phyloP scores from a whole-genome alignment of 257 asterid species.

The Plantago elongata region DNA sequence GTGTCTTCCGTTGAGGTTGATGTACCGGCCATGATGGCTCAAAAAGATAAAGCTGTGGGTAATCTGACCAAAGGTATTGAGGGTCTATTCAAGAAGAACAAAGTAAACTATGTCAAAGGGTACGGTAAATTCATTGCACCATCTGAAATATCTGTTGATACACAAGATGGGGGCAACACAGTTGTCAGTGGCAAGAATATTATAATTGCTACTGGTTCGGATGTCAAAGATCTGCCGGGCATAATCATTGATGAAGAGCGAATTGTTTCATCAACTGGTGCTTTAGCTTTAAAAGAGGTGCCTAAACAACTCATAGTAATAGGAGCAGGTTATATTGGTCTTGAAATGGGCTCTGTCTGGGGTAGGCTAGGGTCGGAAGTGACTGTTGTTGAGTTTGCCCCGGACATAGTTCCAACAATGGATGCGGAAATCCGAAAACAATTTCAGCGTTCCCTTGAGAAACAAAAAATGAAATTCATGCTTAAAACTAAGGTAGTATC shows the following conservation, averaged over 20 bases:
- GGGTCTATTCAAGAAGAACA: slow-evolving; percentile 95
- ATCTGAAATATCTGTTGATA: slow-evolving; percentile 82
- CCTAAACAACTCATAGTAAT: slow-evolving; percentile 83
- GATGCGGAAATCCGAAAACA: slow-evolving; percentile 89
- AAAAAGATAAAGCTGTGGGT: slow-evolving; percentile 92
- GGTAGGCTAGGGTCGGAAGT: slow-evolving; percentile 95
- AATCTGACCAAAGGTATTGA: slow-evolving; percentile 91
- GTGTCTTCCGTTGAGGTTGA: slow-evolving; percentile 82
- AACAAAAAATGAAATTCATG: slow-evolving; percentile 91
- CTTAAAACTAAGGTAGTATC: slow-evolving; percentile 91
- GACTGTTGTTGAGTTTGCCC: slow-evolving; percentile 82
- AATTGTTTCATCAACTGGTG: slow-evolving; percentile 63
- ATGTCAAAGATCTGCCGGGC: slow-evolving; percentile 65
- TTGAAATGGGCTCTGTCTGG: slow-evolving; percentile 99
- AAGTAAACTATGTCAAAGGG: slow-evolving; percentile 88
- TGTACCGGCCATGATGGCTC: slow-evolving; percentile 90
- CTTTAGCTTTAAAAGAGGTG: slow-evolving; percentile 60
- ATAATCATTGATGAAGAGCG: slow-evolving; percentile 63
- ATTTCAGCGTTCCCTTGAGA: slow-evolving; percentile 87
- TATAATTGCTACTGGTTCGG: slow-evolving; percentile 94
- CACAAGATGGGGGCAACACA: slow-evolving; percentile 67
- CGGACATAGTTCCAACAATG: slow-evolving; percentile 93
- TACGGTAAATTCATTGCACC: slow-evolving; percentile 89
- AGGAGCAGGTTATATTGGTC: slow-evolving; percentile 97
- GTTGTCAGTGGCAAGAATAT: slow-evolving; percentile 88